Evolutionary conservation across 768 basidiomycete species (phyloP).

Genomic region (Lenzites betulinus): DNA sequence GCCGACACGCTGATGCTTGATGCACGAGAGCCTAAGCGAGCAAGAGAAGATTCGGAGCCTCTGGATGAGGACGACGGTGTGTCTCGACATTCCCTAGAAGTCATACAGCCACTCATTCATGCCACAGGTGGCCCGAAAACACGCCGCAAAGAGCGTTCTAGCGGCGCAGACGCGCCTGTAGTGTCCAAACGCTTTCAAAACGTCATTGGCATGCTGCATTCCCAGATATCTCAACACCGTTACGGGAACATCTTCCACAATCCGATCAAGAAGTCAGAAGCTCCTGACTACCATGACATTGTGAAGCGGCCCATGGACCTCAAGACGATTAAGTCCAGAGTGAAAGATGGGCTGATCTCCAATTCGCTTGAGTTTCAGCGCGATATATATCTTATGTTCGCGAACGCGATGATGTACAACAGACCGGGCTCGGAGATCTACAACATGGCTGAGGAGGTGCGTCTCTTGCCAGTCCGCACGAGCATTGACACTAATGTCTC

Average conservation of each 20-base stretch:
- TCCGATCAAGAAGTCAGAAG: conserved; percentile 86
- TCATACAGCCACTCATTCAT: background rate
- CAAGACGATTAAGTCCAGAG: conserved; percentile 85
- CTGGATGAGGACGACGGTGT: conserved; percentile 62
- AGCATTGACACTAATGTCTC: background rate
- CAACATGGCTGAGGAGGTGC: conserved; percentile 88
- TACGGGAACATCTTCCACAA: conserved; percentile 90
- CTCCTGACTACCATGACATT: conserved; percentile 89
- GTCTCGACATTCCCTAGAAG: conserved; percentile 6
- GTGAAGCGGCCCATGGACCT: conserved; percentile 96
- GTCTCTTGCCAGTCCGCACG: conserved; percentile 26
- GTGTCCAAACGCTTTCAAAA: conserved; percentile 75
- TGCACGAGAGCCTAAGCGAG: conserved; percentile 56
- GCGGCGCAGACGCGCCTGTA: conserved; percentile 23
- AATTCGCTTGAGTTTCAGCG: conserved; percentile 87
- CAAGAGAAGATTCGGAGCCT: conserved; percentile 69
- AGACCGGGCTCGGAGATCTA: conserved; percentile 83
- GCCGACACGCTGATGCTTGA: conserved; percentile 44
- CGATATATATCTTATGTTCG: conserved; percentile 92
- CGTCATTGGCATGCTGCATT: conserved; percentile 79
- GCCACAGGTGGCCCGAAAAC: conserved; percentile 19
- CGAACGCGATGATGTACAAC: conserved; percentile 98
- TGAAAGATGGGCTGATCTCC: conserved; percentile 80
- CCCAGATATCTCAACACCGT: conserved; percentile 80
- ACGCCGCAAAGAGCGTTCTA: conserved; percentile 24